A percentile compares a stretch with the other conserved stretches of the same genome.
Conservation (phyloP, 805 yeast genomes). For the Candida stauntonica region DNA sequence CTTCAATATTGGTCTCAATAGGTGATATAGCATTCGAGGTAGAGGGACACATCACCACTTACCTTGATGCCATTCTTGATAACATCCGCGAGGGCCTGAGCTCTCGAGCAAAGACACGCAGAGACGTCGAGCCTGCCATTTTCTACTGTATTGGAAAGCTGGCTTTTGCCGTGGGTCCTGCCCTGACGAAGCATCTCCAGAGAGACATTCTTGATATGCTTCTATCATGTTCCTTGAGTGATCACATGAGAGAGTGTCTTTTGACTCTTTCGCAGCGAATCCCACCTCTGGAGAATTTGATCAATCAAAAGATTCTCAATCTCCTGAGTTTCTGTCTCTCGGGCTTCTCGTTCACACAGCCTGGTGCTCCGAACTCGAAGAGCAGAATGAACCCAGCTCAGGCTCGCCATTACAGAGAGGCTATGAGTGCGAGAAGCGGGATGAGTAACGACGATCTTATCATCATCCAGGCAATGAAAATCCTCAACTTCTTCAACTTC, state of each 20-base stretch:
- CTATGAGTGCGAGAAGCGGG: conserved; percentile 69
- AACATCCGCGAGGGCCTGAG: conserved; percentile 76
- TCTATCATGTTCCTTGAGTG: conserved; percentile 79
- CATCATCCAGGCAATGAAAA: conserved; percentile 72
- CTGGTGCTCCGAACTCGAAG: conserved; percentile 68
- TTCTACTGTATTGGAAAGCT: conserved; percentile 86
- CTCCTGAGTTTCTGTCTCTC: conserved; percentile 70
- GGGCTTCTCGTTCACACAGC: conserved; percentile 76
- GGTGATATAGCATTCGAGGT: conserved; percentile 79
- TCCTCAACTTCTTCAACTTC: conserved; percentile 72
- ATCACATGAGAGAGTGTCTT: conserved; percentile 73
- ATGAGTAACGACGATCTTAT: conserved; percentile 44
- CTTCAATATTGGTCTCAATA: conserved; percentile 71
- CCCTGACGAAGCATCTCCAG: conserved; percentile 82
- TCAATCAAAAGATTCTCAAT: conserved; percentile 68
- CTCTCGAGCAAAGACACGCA: conserved; percentile 45
- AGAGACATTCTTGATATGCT: conserved; percentile 75
- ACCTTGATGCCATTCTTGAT: conserved; percentile 81
- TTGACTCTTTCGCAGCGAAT: conserved; percentile 63
- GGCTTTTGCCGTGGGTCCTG: conserved; percentile 88
- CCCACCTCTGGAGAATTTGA: conserved; percentile 72
- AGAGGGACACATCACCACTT: conserved; percentile 79
- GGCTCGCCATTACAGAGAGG: conserved; percentile 76
- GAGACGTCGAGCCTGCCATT: conserved; percentile 77
- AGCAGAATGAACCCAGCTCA: conserved; percentile 53